Conservation (phyloP, 2,329 filamentous ascomycete species). For the Aspergillus sp. region DNA sequence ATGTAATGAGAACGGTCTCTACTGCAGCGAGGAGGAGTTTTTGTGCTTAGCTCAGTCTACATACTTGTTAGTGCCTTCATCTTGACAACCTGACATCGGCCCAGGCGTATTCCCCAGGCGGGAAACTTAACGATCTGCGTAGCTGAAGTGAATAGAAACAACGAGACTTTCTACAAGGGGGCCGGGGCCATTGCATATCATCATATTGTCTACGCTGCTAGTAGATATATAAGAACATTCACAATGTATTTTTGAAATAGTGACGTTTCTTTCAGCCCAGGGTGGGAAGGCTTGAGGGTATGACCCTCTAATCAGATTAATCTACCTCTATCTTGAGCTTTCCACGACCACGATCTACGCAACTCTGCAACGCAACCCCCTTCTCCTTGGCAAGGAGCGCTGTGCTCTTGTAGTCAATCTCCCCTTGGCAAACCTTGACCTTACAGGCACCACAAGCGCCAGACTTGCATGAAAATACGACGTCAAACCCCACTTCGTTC, state of each 20-base stretch:
- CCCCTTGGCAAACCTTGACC: background rate
- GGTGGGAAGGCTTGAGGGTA: background rate
- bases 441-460: background rate
- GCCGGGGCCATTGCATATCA: too few species aligned
- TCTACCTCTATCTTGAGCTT: background rate
- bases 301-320: too few species aligned
- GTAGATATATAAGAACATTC: background rate
- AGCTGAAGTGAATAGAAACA: too few species aligned
- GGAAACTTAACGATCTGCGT: too few species aligned
- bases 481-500: background rate
- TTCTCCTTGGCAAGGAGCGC: background rate
- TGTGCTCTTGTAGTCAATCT: background rate
- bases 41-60: too few species aligned
- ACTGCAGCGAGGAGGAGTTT: too few species aligned
- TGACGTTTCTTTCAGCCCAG: background rate
- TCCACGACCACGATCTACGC: background rate
- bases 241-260: background rate
- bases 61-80: too few species aligned
- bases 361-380: background rate
- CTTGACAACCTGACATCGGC: too few species aligned
- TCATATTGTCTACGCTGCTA: too few species aligned
- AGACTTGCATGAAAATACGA: background rate
- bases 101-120: too few species aligned
- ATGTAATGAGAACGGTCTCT: too few species aligned
- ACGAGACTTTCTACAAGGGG: too few species aligned